phyloP scores from a whole-genome alignment of 108 stramenopile species.

The Aureococcus anophagefferens region DNA sequence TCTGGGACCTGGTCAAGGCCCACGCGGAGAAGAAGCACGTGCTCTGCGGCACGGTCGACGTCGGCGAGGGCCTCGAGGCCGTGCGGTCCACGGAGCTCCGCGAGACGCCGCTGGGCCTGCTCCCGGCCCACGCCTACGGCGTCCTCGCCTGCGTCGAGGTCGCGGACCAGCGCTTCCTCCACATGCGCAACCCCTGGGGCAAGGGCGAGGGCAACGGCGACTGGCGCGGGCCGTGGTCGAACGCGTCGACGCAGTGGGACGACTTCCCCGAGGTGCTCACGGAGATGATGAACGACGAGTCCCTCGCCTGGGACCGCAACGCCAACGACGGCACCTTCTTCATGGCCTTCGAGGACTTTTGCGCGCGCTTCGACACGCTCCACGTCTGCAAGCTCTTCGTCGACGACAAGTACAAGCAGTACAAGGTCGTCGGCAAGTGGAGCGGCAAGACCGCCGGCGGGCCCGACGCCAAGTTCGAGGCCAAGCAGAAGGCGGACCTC shows the following conservation, averaged over 20 bases:
- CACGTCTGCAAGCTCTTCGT: slow-evolving; percentile 39
- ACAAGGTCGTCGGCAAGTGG: slow-evolving; percentile 42
- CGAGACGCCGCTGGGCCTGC: slow-evolving; percentile 14
- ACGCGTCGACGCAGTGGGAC: slow-evolving; percentile 35
- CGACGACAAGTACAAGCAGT: slow-evolving; percentile 39
- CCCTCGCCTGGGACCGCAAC: slow-evolving; percentile 20
- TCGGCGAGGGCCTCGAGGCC: neutral
- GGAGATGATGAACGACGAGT: slow-evolving; percentile 8
- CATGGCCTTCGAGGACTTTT: slow-evolving; percentile 36
- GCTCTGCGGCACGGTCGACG: neutral
- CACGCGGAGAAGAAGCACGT: slow-evolving; percentile 4
- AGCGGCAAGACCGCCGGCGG: slow-evolving; percentile 23
- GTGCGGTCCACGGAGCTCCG: neutral
- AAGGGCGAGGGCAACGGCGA: slow-evolving; percentile 11
- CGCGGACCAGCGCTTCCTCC: slow-evolving; percentile 10
- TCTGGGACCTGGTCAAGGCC: slow-evolving; percentile 10
- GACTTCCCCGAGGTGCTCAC: slow-evolving; percentile 39
- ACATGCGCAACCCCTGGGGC: slow-evolving; percentile 34
- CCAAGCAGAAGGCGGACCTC: too few species aligned
- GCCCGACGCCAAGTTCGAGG: slow-evolving; percentile 1
- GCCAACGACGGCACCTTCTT: slow-evolving; percentile 35
- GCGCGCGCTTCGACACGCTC: slow-evolving; percentile 3
- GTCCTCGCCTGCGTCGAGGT: slow-evolving; percentile 16
- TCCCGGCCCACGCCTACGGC: slow-evolving; percentile 23
- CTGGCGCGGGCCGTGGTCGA: slow-evolving; percentile 42